Evolutionary conservation across 345 rosid species (phyloP), one percentile per base, ranked within the genome.

Genomic region (Eucalyptus curtisii): DNA sequence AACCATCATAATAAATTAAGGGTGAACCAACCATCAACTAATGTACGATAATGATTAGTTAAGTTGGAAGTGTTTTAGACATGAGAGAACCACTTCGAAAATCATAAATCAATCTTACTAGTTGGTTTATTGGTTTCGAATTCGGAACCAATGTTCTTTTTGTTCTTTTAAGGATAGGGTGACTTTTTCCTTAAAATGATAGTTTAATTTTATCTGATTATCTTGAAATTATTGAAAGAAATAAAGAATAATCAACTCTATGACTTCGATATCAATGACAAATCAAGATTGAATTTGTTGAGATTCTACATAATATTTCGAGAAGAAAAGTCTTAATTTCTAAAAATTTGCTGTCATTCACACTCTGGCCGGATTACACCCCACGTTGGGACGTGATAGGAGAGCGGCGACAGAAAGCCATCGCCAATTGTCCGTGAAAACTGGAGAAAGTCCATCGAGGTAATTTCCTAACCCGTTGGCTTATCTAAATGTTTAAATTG

Each of bases 31-130:
- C 40, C 11, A 14, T 22, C 59, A 53, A 19, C 27, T 53, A 8
- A n/a, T n/a, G 15, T 30, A 4, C 17, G 17, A 7, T 64, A 13
- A 64, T 64, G 33, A 64, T 64, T 4, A 64, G 71, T 64, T 64
- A 64, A 30, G 33, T 64, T 64, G 9, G 33, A 30, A 13, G 37
- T 64, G 37, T 64, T 64, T 64, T 30, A 13, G 33, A 30, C 71
- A 12, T 2, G 71, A 64, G 71, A 64, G 33, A 30, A 64, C 9
- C 17, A 7, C 71, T 50, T 64, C 3, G 15, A 30, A 64, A 13
- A 30, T 30, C 33, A 7, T 30, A 13, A 30, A 64, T 16, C 2
- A 0, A 30, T 13, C 1, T 64, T 3, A 64, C 31, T 5, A 2
- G 19, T 64, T 64, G 17, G 9, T n/a, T 30, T 14, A 14, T 64